Evolutionary conservation across 106 monocot species (phyloP).

Genomic region (Dioscorea dumetorum): DNA sequence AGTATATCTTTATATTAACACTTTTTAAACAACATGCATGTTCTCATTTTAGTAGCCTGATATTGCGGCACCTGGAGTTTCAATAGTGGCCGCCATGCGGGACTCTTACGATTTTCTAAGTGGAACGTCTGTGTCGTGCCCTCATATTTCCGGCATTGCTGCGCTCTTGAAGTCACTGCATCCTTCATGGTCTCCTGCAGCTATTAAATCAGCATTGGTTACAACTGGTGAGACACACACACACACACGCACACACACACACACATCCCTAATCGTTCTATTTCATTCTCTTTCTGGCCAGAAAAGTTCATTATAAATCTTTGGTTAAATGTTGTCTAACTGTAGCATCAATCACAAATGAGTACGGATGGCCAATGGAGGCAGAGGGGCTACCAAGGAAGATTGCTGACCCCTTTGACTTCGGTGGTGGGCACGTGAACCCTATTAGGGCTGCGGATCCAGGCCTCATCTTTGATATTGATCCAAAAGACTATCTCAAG

Average conservation of each 20-base stretch:
- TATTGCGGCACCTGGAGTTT: slow-evolving; percentile 5
- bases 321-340: background rate
- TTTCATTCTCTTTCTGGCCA: background rate
- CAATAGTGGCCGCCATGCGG: background rate
- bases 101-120: background rate
- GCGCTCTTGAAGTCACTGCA: slow-evolving; percentile 30
- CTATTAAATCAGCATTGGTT: slow-evolving; percentile 37
- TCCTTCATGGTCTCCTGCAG: slow-evolving; percentile 38
- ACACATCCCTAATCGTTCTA: background rate
- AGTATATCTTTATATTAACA: background rate
- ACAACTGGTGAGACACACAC: slow-evolving; percentile 21
- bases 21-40: background rate
- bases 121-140: slow-evolving; percentile 34
- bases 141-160: slow-evolving; percentile 23
- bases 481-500: slow-evolving; percentile 44
- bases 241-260: no score
- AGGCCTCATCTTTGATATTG: slow-evolving; percentile 49
- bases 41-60: slow-evolving; percentile 1
- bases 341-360: slow-evolving; percentile 27
- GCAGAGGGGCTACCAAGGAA: slow-evolving; percentile 50
- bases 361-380: slow-evolving; percentile 28
- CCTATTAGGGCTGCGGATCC: slow-evolving; percentile 41
- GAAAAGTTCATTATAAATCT: background rate
- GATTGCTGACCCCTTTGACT: slow-evolving; percentile 59
- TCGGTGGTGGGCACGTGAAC: slow-evolving; percentile 41